Percentiles rank a stretch among this genome's conserved stretches.
These are phyloP conservation scores for Populus hybrid DNA, from an alignment of 441 rosid genomes.

Conservation along the genomic window DNA sequence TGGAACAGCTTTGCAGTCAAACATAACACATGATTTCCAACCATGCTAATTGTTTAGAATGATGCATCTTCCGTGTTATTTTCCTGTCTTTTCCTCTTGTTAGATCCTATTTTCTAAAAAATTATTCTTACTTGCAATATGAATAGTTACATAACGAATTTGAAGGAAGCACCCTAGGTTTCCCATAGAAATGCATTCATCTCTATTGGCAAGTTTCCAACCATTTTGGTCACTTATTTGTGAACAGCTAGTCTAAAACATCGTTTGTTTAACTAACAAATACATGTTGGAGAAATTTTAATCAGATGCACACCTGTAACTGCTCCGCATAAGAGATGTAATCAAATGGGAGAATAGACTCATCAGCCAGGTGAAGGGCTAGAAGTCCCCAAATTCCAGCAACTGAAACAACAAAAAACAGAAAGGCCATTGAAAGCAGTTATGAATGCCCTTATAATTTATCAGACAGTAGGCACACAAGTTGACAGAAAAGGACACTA, in stretches of 20 bases:
- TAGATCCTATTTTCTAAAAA: background rate
- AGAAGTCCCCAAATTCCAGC: constrained; percentile 85
- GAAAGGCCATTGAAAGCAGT: background rate
- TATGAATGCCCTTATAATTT: background rate
- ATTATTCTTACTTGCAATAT: background rate
- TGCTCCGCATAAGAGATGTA: constrained; percentile 65
- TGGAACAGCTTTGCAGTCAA: background rate
- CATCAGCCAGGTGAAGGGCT: constrained; percentile 75
- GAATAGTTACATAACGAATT: background rate
- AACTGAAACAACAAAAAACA: constrained; percentile 38
- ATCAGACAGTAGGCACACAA: background rate
- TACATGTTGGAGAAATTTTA: background rate
- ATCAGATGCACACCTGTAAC: constrained; percentile 42
- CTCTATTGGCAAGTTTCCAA: background rate
- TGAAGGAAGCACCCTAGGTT: background rate
- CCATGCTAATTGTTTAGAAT: background rate
- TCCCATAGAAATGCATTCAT: background rate
- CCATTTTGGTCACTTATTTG: background rate
- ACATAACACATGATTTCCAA: background rate
- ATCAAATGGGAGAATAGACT: constrained; percentile 63
- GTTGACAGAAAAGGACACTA: constrained; percentile 23
- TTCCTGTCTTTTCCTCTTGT: background rate
- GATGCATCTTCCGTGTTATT: background rate
- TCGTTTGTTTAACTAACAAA: background rate
- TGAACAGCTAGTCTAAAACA: background rate